Conservation (phyloP, 1,284 basidiomycete species). For the Retiboletus flavoniger region DNA sequence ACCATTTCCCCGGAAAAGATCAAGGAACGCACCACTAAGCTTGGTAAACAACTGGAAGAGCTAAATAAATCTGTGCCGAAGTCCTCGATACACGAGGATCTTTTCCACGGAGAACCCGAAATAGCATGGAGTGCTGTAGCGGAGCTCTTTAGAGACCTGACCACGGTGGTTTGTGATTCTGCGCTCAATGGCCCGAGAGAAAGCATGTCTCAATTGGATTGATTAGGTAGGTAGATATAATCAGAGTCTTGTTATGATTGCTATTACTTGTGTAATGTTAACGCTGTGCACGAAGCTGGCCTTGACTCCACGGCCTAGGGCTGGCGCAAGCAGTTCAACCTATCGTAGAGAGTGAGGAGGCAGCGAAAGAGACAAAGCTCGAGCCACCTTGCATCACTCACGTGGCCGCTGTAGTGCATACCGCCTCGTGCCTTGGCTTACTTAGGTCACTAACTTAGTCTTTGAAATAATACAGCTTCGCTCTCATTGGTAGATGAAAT, state of each 20-base stretch:
- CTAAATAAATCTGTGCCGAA: neutral
- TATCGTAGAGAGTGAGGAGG: too few relatives aligned
- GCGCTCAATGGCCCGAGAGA: neutral
- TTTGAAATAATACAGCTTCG: neutral
- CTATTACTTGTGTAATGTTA: neutral
- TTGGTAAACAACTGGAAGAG: neutral
- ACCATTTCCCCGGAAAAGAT: constrained; percentile 9
- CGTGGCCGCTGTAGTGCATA: too few relatives aligned
- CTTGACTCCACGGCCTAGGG: too few relatives aligned
- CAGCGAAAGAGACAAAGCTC: too few relatives aligned
- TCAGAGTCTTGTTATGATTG: neutral
- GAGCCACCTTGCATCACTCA: too few relatives aligned
- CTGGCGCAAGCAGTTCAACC: too few relatives aligned
- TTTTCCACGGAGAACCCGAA: constrained; percentile 16
- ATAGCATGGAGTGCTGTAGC: constrained; percentile 17
- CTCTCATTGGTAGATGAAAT: neutral
- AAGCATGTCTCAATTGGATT: neutral
- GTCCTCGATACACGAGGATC: constrained; percentile 3
- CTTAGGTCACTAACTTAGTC: neutral
- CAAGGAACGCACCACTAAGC: neutral
- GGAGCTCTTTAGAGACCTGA: constrained; percentile 7
- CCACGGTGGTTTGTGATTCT: neutral
- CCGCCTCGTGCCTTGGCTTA: too few relatives aligned
- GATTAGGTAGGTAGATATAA: neutral
- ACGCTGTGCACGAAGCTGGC: neutral